Evolutionary conservation across 129 eudicot species (phyloP), one percentile per base, ranked within the genome.

Genomic region (Solidago caesia): DNA sequence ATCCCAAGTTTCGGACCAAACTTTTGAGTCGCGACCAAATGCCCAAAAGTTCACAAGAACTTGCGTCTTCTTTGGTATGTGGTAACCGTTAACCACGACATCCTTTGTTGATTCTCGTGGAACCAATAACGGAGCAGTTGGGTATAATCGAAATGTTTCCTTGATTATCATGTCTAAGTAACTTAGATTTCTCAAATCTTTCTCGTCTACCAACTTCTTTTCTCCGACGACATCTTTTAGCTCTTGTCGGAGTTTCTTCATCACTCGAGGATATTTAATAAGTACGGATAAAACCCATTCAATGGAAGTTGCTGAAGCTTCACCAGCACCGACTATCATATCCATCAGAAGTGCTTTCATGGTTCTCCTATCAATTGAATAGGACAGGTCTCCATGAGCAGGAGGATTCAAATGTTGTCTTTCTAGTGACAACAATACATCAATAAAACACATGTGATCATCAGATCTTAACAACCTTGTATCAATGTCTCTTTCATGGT

Each of bases 241-340:
- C 75, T 83, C 87, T 13, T 75, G 59, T 52, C 67, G 84, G 8
- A 83, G 80, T 6, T 75, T 66, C 44, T 71, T 83, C 79, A 83
- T 71, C 13, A 64, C 49, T 11, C 47, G 45, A 4, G 87, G 87
- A 67, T 83, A 67, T 27, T 73, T 79, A 3, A 83, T 44, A 44
- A 83, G 87, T 12, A 60, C 69, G 1, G 87, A 41, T 16, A 83
- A 44, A 49, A 77, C 56, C 87, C 87, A 83, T 29, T 79, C 81
- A 8, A 83, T 51, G 6, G 81, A 11, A 2, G 51, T 60, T 9
- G 39, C 53, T 6, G 87, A 72, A n/a, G 81, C 79, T 9, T 69
- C 87, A 52, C 75, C 64, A 7, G 75, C 75, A 4, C 67, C 76
- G 4, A 47, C 75, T 48, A 83, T 43, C 69, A 79, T 43, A 44